Evolutionary conservation across 768 basidiomycete genomes (phyloP).

Genomic region (Lactarius sanguifluus): DNA sequence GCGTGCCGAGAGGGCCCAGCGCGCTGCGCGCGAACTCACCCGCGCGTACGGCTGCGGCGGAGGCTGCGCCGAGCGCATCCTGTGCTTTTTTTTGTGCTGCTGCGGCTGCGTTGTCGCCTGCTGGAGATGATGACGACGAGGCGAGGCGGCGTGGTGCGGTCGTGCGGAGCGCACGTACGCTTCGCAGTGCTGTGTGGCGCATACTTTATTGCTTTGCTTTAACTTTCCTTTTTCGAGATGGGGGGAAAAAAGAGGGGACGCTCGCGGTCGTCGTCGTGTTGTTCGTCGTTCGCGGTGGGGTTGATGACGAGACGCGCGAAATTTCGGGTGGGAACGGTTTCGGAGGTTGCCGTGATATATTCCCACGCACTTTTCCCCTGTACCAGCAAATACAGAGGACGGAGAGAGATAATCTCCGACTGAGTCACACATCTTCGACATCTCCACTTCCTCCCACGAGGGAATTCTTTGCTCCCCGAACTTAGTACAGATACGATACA

Average conservation of each 20-base stretch:
- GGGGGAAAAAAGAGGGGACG: not conserved
- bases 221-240: not conserved
- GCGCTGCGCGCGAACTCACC: constrained; percentile 51
- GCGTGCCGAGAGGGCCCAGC: constrained; percentile 52
- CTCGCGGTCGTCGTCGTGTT: not conserved
- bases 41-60: constrained; percentile 55
- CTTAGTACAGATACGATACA: not conserved
- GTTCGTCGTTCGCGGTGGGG: not conserved
- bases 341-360: not conserved
- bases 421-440: not conserved
- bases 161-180: constrained; percentile 7
- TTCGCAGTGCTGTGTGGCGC: constrained; percentile 8
- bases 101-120: constrained; percentile 32
- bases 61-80: constrained; percentile 58
- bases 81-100: constrained; percentile 70
- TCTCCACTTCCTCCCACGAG: not conserved
- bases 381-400: not conserved
- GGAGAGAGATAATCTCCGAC: not conserved
- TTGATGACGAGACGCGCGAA: not conserved
- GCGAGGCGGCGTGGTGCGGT: constrained; percentile 19
- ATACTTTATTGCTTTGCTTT: constrained; percentile 1
- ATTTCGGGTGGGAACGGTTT: not conserved
- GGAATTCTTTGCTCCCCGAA: not conserved
- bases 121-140: constrained; percentile 3
- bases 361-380: not conserved